phyloP scores from a whole-genome alignment of 2,329 filamentous ascomycete species.

The Fonsecaea pugnacius region DNA sequence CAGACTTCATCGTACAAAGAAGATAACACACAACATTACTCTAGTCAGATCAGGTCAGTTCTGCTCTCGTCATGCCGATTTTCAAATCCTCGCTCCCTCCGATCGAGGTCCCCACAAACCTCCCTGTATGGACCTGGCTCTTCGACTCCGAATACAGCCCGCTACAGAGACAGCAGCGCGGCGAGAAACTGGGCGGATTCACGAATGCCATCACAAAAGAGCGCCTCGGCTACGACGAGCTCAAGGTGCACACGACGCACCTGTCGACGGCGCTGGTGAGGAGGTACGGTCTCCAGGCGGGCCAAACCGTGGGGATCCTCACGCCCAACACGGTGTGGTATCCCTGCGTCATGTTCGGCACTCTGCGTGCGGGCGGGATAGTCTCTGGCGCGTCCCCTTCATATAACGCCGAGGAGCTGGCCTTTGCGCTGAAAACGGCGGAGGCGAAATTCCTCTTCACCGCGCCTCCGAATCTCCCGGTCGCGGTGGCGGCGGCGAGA shows the following conservation, averaged over 20 bases:
- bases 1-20: too few relatives aligned
- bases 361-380: slow-evolving; percentile 59
- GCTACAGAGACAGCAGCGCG: slow-evolving; percentile 45
- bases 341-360: slow-evolving; percentile 65
- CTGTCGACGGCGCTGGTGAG: slow-evolving; percentile 65
- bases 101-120: slow-evolving; percentile 53
- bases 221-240: slow-evolving; percentile 60
- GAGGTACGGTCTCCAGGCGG: slow-evolving; percentile 58
- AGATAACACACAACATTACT: too few relatives aligned
- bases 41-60: neutral
- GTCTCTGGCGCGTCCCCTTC: slow-evolving; percentile 67
- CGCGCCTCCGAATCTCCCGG: slow-evolving; percentile 48
- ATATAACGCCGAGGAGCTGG: slow-evolving; percentile 71
- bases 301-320: slow-evolving; percentile 65
- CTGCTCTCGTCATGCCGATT: slow-evolving; percentile 26
- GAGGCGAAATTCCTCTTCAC: slow-evolving; percentile 51
- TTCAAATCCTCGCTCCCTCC: slow-evolving; percentile 35
- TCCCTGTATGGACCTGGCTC: slow-evolving; percentile 66
- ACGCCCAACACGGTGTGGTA: slow-evolving; percentile 70
- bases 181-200: slow-evolving; percentile 55
- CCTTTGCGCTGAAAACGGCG: slow-evolving; percentile 64
- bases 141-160: slow-evolving; percentile 62
- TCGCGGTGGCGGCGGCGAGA: slow-evolving; percentile 59
- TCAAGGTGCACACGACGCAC: slow-evolving; percentile 61
- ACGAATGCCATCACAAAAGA: slow-evolving; percentile 63